phyloP scores from a whole-genome alignment of 768 basidiomycete species.

The Tubosaeta brunneosetosa region DNA sequence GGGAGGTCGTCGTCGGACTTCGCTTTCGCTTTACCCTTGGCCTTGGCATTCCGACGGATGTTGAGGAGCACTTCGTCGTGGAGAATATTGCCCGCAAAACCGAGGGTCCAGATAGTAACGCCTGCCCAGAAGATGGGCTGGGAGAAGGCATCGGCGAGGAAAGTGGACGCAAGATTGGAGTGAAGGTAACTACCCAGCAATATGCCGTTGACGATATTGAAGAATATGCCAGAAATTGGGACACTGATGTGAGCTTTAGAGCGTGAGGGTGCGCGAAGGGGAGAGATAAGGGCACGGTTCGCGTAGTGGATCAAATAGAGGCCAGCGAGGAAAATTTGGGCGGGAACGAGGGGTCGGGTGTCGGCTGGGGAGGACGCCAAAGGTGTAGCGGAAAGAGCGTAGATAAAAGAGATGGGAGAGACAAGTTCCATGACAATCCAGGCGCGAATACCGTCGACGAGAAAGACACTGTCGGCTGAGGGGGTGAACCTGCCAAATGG shows the following conservation, averaged over 20 bases:
- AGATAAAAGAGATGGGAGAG: constrained; percentile 52
- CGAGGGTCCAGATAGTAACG: constrained; percentile 60
- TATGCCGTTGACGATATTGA: constrained; percentile 71
- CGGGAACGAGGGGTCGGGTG: constrained; percentile 30
- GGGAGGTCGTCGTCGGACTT: constrained; percentile 26
- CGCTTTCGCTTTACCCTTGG: constrained; percentile 28
- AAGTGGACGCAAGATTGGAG: constrained; percentile 47
- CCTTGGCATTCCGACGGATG: constrained; percentile 62
- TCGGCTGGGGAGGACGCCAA: constrained; percentile 35
- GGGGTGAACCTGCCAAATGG: constrained; percentile 78
- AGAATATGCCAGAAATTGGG: constrained; percentile 46
- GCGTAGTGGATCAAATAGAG: constrained; percentile 74
- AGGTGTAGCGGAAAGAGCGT: constrained; percentile 46
- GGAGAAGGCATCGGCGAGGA: constrained; percentile 32
- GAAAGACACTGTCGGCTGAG: constrained; percentile 38
- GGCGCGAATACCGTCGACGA: constrained; percentile 56
- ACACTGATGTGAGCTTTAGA: constrained; percentile 71
- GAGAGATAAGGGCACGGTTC: constrained; percentile 78
- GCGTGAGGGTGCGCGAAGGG: constrained; percentile 74
- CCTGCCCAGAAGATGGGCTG: constrained; percentile 58
- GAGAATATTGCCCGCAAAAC: constrained; percentile 73
- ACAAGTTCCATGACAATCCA: constrained; percentile 80
- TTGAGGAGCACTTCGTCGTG: constrained; percentile 90
- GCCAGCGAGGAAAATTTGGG: constrained; percentile 47
- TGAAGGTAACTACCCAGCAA: constrained; percentile 69